These are phyloP conservation scores for Acacia acuminata DNA, from an alignment of 306 rosid species.

Conservation along the genomic window DNA sequence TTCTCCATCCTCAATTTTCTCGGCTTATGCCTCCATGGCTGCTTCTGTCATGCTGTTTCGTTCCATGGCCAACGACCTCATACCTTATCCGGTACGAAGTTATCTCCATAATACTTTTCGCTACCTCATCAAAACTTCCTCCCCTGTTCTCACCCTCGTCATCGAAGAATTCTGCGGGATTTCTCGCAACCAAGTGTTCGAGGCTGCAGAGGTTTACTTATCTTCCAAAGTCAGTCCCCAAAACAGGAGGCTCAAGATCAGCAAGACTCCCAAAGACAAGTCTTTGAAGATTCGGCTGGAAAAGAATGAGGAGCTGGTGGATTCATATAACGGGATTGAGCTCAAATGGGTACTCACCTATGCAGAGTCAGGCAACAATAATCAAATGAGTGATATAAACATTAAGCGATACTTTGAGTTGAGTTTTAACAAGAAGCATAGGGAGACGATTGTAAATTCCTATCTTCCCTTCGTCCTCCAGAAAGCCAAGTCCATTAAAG, in stretches of 20 bases:
- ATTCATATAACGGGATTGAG: slow-evolving; percentile 39
- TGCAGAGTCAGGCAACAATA: slow-evolving; percentile 42
- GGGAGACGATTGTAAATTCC: slow-evolving; percentile 32
- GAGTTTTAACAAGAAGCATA: slow-evolving; percentile 54
- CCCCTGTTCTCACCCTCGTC: slow-evolving; percentile 65
- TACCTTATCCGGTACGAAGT: slow-evolving; percentile 65
- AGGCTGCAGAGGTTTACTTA: slow-evolving; percentile 72
- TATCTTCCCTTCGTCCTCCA: slow-evolving; percentile 67
- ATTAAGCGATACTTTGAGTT: slow-evolving; percentile 57
- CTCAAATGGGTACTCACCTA: slow-evolving; percentile 57
- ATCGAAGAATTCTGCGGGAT: slow-evolving; percentile 66
- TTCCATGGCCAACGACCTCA: slow-evolving; percentile 71
- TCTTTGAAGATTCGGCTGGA: slow-evolving; percentile 57
- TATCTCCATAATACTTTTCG: slow-evolving; percentile 46
- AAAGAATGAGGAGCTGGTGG: slow-evolving; percentile 59
- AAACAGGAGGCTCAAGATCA: slow-evolving; percentile 57
- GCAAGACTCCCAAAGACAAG: slow-evolving; percentile 62
- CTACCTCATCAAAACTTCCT: slow-evolving; percentile 47
- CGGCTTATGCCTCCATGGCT: slow-evolving; percentile 84
- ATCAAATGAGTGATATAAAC: neutral
- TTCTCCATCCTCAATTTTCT: slow-evolving; percentile 72
- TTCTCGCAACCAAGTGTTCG: slow-evolving; percentile 64
- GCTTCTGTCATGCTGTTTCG: slow-evolving; percentile 72
- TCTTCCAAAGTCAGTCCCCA: slow-evolving; percentile 54
- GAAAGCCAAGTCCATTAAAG: slow-evolving; percentile 43